phyloP scores from a whole-genome alignment of 2,329 filamentous ascomycete genomes.

The Lachnellula willkommii region DNA sequence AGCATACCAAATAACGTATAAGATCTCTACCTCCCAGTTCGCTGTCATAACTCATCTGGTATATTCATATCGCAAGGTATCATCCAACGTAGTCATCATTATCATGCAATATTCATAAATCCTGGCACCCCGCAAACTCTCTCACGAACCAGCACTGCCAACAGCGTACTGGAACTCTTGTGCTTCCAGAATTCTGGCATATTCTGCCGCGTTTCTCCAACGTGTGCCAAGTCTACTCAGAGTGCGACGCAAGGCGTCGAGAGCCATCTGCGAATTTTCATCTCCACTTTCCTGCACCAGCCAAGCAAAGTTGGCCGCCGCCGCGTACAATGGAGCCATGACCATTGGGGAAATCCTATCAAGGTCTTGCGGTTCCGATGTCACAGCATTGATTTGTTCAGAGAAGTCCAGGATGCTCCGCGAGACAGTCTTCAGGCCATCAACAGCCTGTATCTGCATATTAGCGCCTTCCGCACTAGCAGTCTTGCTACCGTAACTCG shows the following conservation, averaged over 20 bases:
- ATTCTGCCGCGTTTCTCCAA: slow-evolving; percentile 36
- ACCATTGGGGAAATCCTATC: slow-evolving; percentile 33
- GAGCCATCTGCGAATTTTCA: slow-evolving; percentile 24
- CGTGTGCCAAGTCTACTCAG: slow-evolving; percentile 29
- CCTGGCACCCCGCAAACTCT: background rate
- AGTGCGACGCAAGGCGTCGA: slow-evolving; percentile 30
- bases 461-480: slow-evolving; percentile 21
- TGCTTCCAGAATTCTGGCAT: slow-evolving; percentile 33
- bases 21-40: too few relatives aligned
- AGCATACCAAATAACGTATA: background rate
- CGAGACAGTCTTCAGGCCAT: slow-evolving; percentile 31
- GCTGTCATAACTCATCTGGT: too few relatives aligned
- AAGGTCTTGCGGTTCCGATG: slow-evolving; percentile 22
- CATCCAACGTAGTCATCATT: too few relatives aligned
- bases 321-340: slow-evolving; percentile 36
- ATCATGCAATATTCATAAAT: background rate
- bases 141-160: slow-evolving; percentile 12
- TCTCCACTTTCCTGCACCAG: slow-evolving; percentile 35
- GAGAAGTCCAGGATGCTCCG: slow-evolving; percentile 29
- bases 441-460: slow-evolving; percentile 33
- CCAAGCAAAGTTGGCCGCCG: slow-evolving; percentile 36
- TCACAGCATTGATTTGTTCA: slow-evolving; percentile 23
- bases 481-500: background rate
- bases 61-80: too few relatives aligned
- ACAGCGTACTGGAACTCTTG: slow-evolving; percentile 33